Base-by-base conservation (phyloP, 2,329 filamentous ascomycete species). In the Aspergillus ochraceoroseus region DNA sequence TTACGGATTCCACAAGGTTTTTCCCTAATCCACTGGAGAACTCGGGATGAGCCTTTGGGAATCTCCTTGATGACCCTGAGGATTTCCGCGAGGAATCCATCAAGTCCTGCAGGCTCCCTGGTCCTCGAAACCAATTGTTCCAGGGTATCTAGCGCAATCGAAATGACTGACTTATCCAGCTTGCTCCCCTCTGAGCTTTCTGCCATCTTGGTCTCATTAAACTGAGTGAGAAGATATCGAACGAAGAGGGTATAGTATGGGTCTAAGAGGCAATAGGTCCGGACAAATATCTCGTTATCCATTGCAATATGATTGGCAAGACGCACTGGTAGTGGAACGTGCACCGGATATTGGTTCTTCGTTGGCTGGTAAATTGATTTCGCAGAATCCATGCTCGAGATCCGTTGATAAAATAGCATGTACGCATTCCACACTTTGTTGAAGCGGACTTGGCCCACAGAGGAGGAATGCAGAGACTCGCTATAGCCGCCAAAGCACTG, bases 371-470 rank as follows among this genome's bases (percentile, higher is more conserved):
- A 66, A 2, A 63, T 54, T 18, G 72, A 64, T 51, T 77, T 73
- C 44, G 77, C 74, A 11, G 64, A 62, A 12, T 72, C 69, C 41
- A 89, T 72, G 3, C 79, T 77, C 0, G 82, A 82, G 3, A 81
- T 77, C 33, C 92, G 80, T 62, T 95, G 85, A 62, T 98, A 98
- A 63, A 98, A 96, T 6, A 98, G 75, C 86, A 98, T 96, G 63
- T 98, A 98, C 8, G 90, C 92, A 61, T 87, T 96, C 71, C 83
- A 70, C 3, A 77, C 76, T 63, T 89, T 90, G 54, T 82, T 77
- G 49, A 75, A 79, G 0, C 70, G 51, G 12, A 71, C 59, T 19
- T 61, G 57, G 12, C 44, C 68, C 67, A 53, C 69, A 64, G 34
- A 54, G 57, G 45, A 75, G 67, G 55, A 71, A 68, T 47, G 73